Conservation (phyloP, 257 asterid species). For the Capsicum chinense region DNA sequence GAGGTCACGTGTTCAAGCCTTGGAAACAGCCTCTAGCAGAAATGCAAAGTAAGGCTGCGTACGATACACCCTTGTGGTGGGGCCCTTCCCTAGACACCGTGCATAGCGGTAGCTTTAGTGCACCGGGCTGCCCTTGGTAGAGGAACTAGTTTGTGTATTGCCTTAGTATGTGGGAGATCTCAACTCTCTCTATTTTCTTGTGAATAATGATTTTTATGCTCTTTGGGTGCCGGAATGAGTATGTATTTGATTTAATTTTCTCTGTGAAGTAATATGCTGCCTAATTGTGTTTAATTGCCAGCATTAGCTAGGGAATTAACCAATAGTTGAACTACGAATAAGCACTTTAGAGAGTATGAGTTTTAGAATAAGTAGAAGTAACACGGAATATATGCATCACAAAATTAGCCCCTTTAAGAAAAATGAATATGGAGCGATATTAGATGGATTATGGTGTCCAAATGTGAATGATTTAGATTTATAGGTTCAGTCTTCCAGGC, state of each 20-base stretch:
- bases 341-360: not conserved
- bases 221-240: not conserved
- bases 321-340: not conserved
- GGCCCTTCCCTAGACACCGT: no score
- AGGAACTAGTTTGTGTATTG: not conserved
- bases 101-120: no score
- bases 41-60: no score
- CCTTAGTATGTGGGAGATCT: not conserved
- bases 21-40: no score
- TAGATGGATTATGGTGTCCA: not conserved
- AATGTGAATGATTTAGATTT: no score
- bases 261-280: not conserved
- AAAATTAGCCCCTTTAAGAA: not conserved
- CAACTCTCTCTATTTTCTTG: not conserved
- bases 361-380: not conserved
- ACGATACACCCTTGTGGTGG: no score
- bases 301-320: not conserved
- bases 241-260: not conserved
- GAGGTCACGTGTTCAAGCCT: no score
- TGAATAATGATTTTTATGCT: not conserved
- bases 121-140: no score
- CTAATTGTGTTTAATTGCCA: not conserved
- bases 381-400: not conserved
- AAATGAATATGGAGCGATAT: not conserved
- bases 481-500: not conserved